These are phyloP conservation scores for Astrocystis sublimbata DNA, from an alignment of 495 filamentous ascomycete species.

Conservation along the genomic window DNA sequence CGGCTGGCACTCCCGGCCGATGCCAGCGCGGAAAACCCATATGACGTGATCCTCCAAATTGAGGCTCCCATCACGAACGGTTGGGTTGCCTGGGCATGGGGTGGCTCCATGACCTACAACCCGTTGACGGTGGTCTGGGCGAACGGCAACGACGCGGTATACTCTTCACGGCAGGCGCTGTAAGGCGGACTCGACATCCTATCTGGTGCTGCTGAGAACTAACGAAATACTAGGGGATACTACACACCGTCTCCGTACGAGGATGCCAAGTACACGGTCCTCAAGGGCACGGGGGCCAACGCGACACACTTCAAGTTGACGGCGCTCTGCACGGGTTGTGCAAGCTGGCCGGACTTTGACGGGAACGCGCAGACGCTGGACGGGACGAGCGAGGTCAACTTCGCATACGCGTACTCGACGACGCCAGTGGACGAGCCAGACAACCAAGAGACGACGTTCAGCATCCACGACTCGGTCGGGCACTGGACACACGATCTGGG, in stretches of 20 bases:
- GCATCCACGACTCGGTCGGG: conserved; percentile 48
- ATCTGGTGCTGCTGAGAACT: conserved; percentile 1
- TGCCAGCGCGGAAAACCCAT: conserved; percentile 32
- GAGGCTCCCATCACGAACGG: conserved; percentile 40
- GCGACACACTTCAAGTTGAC: conserved; percentile 50
- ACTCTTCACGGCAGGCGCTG: conserved; percentile 47
- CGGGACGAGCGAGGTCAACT: conserved; percentile 35
- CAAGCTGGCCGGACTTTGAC: conserved; percentile 45
- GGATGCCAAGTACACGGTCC: conserved; percentile 40
- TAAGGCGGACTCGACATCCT: conserved; percentile 27
- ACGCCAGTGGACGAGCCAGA: conserved; percentile 38
- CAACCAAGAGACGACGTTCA: conserved; percentile 37
- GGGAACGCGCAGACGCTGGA: conserved; percentile 42
- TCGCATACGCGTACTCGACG: conserved; percentile 43
- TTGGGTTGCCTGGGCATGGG: conserved; percentile 51
- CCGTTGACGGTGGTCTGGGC: conserved; percentile 47
- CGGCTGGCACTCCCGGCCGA: conserved; percentile 43
- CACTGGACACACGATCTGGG: conserved; percentile 46
- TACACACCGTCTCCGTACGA: conserved; percentile 41
- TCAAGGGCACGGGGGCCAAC: conserved; percentile 46
- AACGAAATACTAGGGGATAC: conserved; percentile 39
- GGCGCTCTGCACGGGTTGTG: conserved; percentile 45
- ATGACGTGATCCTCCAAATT: conserved; percentile 47
- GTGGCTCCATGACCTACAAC: conserved; percentile 50
- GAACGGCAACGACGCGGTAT: conserved; percentile 39